Percentiles rank a stretch among this genome's conserved stretches.
Conservation (phyloP, 345 rosid genomes). For the Syzygium oleosum region DNA sequence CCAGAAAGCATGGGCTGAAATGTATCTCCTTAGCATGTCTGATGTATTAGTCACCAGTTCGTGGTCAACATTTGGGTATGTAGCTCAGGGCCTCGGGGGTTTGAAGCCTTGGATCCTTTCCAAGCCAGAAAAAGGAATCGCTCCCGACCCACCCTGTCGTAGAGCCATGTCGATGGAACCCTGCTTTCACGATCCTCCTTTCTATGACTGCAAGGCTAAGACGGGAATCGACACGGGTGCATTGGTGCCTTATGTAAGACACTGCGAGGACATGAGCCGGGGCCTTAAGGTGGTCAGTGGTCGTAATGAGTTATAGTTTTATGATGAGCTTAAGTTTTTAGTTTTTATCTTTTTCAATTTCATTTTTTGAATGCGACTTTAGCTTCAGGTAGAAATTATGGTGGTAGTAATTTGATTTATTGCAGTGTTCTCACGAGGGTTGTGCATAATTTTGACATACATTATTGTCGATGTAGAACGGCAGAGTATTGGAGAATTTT, state of each 20-base stretch:
- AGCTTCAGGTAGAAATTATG: not conserved
- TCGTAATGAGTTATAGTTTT: constrained; percentile 10
- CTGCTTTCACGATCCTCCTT: constrained; percentile 76
- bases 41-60: constrained; percentile 57
- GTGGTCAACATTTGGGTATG: constrained; percentile 76
- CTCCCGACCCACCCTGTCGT: constrained; percentile 41
- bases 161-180: constrained; percentile 67
- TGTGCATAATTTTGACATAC: not conserved
- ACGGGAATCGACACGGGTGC: constrained; percentile 43
- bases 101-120: constrained; percentile 61
- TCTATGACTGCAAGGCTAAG: constrained; percentile 58
- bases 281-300: constrained; percentile 61
- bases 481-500: not conserved
- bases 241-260: constrained; percentile 51
- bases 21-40: constrained; percentile 54
- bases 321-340: not conserved
- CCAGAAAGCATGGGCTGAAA: constrained; percentile 67
- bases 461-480: not conserved
- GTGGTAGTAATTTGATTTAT: not conserved
- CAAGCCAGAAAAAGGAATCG: constrained; percentile 43
- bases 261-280: constrained; percentile 73
- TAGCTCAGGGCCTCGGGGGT: constrained; percentile 71
- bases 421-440: not conserved
- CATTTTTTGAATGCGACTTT: not conserved
- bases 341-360: not conserved